Conservation (phyloP, 495 filamentous ascomycete species). For the Peziza echinospora region DNA sequence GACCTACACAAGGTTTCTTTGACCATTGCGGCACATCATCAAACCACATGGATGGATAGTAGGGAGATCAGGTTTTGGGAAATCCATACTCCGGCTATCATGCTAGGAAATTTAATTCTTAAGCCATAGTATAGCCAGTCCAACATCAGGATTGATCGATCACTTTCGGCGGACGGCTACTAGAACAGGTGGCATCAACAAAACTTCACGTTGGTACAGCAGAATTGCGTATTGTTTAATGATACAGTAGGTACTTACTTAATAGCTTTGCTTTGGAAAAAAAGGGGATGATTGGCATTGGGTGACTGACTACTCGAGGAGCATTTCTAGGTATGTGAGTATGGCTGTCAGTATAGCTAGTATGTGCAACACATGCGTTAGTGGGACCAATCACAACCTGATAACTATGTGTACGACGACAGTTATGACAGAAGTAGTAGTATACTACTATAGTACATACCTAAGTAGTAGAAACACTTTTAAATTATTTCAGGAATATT, state of each 20-base stretch:
- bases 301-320: too few relatives aligned
- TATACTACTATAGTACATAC: constrained; percentile 23
- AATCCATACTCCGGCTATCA: too few relatives aligned
- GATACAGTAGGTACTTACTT: constrained; percentile 55
- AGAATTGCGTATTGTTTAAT: constrained; percentile 63
- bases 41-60: constrained; percentile 69
- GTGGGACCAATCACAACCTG: too few relatives aligned
- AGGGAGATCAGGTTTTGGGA: constrained; percentile 76
- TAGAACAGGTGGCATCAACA: constrained; percentile 54
- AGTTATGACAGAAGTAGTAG: too few relatives aligned
- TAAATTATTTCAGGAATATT: too few relatives aligned
- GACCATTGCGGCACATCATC: constrained; percentile 45
- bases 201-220: constrained; percentile 67
- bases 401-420: too few relatives aligned
- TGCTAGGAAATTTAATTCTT: constrained; percentile 58
- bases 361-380: too few relatives aligned
- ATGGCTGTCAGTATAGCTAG: too few relatives aligned
- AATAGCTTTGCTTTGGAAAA: constrained; percentile 60
- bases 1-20: constrained; percentile 41
- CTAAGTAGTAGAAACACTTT: too few relatives aligned
- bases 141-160: constrained; percentile 44
- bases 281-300: too few relatives aligned
- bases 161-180: constrained; percentile 39
- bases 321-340: too few relatives aligned
- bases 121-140: constrained; percentile 57